Evolutionary conservation across 2,329 filamentous ascomycete species (phyloP), one percentile per base, ranked within the genome.

Genomic region (Paraphoma sp.): DNA sequence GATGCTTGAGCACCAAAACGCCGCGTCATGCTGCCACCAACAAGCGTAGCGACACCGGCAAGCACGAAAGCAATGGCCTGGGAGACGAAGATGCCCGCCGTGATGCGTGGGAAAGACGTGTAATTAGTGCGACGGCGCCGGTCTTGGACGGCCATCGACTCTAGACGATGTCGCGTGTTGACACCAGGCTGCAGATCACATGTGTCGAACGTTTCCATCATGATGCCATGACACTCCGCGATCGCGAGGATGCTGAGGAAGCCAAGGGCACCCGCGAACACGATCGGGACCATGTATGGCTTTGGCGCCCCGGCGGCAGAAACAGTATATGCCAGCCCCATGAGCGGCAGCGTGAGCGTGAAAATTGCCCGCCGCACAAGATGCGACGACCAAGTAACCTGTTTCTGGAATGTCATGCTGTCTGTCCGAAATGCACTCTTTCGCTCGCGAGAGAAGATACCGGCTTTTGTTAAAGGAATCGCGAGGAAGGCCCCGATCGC

Each of bases 121-220:
- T 91, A 93, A 69, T 91, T 91, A 10, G 86, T 92, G 36, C 84
- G 77, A 45, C 84, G 81, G 33, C 79, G 71, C 16, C 77, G 71
- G 30, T 78, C 76, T 18, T 76, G 74, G 12, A 77, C 74, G 4
- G 79, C 76, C 70, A 83, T 76, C 52, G 64, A 81, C 69, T 81
- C 65, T 17, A 81, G 67, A 0, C 81, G 76, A 63, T 83, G 81
- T 28, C 67, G 71, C 29, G 78, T 81, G 53, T 84, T 89, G 80
- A 89, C 88, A 10, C 89, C 88, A 2, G 89, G 87, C 63, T 90
- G 89, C 4, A 93, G 80, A 72, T 93, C 91, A 41, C 88, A 91
- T n/a, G 87, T 90, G 71, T 93, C 91, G 72, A 89, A 93, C 0
- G 87, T 88, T 70, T 93, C 90, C 90, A 93, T 93, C 70, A 93